phyloP scores from a whole-genome alignment of 1,284 basidiomycete genomes.

The Tranzscheliella williamsii region DNA sequence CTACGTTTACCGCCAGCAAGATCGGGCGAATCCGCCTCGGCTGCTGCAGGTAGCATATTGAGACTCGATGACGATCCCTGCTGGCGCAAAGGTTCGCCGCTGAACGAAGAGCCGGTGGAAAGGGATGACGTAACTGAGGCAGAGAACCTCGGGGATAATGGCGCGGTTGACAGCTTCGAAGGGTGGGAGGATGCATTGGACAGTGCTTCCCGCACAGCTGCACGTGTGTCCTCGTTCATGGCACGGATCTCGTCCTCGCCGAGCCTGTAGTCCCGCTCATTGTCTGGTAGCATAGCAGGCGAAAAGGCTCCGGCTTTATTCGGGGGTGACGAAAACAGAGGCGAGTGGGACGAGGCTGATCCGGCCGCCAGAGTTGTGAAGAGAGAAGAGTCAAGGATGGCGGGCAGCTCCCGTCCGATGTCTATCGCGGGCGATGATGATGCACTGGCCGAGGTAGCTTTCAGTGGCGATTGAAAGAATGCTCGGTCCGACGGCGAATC shows the following conservation, averaged over 20 bases:
- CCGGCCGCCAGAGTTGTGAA: too few relatives aligned
- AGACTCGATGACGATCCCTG: conserved; percentile 9
- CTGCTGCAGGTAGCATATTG: conserved; percentile 7
- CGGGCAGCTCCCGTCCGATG: too few relatives aligned
- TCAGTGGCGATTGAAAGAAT: conserved; percentile 13
- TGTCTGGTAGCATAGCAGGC: conserved; percentile 5
- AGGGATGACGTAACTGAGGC: conserved; percentile 14
- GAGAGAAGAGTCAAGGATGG: too few relatives aligned
- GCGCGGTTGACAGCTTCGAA: conserved; percentile 6
- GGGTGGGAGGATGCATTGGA: conserved; percentile 20
- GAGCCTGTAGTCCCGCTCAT: conserved; percentile 15
- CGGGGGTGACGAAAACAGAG: conserved; percentile 12
- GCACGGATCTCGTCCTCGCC: conserved; percentile 32
- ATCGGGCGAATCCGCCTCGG: not conserved
- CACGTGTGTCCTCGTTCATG: conserved; percentile 30
- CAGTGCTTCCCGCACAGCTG: conserved; percentile 32
- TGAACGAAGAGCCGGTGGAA: conserved; percentile 16
- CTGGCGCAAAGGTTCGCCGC: conserved; percentile 12
- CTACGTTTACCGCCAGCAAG: not conserved
- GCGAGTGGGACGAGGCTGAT: too few relatives aligned
- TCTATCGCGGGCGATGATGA: too few relatives aligned
- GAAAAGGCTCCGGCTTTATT: conserved; percentile 1
- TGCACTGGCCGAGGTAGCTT: too few relatives aligned
- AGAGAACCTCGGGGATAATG: conserved; percentile 8
- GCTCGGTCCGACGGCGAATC: conserved; percentile 19